These are phyloP conservation scores for Xylariaceae sp. DNA, from an alignment of 2,329 filamentous ascomycete genomes.

Conservation along the genomic window DNA sequence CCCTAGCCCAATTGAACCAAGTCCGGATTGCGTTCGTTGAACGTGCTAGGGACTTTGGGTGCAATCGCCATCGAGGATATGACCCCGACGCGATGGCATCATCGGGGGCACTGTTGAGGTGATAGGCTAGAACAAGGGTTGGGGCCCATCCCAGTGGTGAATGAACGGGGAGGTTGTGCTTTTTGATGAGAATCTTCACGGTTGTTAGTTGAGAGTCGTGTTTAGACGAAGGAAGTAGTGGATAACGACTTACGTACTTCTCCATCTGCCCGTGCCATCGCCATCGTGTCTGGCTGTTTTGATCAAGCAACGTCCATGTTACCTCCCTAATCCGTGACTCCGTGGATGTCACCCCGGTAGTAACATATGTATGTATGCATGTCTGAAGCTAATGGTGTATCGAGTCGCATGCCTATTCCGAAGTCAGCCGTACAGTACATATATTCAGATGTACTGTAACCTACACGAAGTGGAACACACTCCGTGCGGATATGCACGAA, in stretches of 20 bases:
- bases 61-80: conserved; percentile 16
- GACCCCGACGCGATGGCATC: conserved; percentile 22
- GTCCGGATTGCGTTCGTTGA: background rate
- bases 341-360: no score
- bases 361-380: no score
- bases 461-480: no score
- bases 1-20: background rate
- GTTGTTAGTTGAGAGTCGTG: background rate
- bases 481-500: no score
- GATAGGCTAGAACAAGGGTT: conserved; percentile 17
- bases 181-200: background rate
- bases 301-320: no score
- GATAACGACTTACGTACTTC: background rate
- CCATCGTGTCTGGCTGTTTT: background rate
- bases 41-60: background rate
- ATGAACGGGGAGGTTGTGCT: background rate
- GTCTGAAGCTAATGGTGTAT: no score
- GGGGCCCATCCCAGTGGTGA: no score
- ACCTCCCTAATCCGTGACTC: no score
- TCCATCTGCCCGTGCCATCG: background rate
- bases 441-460: no score
- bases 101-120: conserved; percentile 23
- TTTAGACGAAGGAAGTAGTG: background rate
- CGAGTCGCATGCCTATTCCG: no score
- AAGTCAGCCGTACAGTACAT: no score